A percentile compares a stretch with the other conserved stretches of the same genome.
These are phyloP conservation scores for Suhomyces chickasaworum DNA, from an alignment of 1,139 yeast genomes.

Conservation along the genomic window DNA sequence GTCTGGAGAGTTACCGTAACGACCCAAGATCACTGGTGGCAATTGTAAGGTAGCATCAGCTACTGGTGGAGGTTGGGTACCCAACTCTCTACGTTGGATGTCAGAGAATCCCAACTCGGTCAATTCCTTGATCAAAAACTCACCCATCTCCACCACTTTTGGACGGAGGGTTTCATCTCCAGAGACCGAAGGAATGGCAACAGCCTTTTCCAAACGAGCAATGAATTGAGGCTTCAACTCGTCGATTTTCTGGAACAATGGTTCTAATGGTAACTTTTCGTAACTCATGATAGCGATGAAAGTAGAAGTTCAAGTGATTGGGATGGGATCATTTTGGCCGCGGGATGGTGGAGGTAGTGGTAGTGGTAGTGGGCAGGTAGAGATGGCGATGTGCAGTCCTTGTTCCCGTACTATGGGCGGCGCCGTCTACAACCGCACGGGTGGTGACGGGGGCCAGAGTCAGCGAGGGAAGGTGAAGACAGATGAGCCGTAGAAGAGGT, in stretches of 20 bases:
- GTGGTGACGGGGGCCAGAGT: background rate
- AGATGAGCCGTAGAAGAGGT: no score
- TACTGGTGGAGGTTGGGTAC: constrained; percentile 87
- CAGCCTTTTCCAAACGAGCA: constrained; percentile 72
- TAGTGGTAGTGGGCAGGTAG: background rate
- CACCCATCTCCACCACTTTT: constrained; percentile 82
- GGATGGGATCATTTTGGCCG: background rate
- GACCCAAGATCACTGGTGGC: constrained; percentile 91
- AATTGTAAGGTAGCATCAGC: constrained; percentile 62
- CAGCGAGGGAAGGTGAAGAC: background rate
- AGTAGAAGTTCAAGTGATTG: background rate
- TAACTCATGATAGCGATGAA: constrained; percentile 28
- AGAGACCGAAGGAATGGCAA: constrained; percentile 93
- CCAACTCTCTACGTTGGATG: constrained; percentile 78
- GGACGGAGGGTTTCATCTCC: constrained; percentile 87
- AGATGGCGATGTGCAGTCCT: background rate
- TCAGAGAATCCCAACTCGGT: constrained; percentile 74
- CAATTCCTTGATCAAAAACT: constrained; percentile 73
- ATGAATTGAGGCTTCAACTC: constrained; percentile 71
- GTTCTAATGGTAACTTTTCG: constrained; percentile 46
- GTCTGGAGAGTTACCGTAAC: constrained; percentile 76
- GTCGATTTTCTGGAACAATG: constrained; percentile 61
- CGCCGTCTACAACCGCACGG: constrained; percentile 4
- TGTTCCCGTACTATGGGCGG: background rate
- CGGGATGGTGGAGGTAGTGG: constrained; percentile 1